Evolutionary conservation across 495 filamentous ascomycete species (phyloP).

Genomic region (Chaetomium fimeti): DNA sequence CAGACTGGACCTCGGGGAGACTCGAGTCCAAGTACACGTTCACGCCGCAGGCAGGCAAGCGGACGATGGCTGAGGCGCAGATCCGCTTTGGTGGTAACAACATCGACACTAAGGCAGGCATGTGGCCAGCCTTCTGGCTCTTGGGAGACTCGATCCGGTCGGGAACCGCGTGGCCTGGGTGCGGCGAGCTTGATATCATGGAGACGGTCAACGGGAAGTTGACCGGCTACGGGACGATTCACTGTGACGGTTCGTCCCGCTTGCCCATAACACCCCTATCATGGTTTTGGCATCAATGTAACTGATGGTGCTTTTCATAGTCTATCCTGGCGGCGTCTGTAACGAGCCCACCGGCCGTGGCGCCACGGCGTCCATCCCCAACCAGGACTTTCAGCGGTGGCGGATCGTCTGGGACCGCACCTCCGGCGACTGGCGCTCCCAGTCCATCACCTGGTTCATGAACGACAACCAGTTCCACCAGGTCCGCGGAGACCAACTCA

Average conservation of each 20-base stretch:
- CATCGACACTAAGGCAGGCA: constrained; percentile 43
- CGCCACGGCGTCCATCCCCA: constrained; percentile 34
- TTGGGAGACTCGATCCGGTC: constrained; percentile 46
- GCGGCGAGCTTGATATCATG: constrained; percentile 54
- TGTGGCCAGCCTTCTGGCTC: constrained; percentile 57
- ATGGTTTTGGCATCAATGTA: not conserved
- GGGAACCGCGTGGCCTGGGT: constrained; percentile 46
- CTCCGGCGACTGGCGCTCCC: constrained; percentile 37
- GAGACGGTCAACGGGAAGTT: constrained; percentile 49
- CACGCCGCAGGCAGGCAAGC: constrained; percentile 39
- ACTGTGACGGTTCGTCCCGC: constrained; percentile 38
- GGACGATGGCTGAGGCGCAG: constrained; percentile 44
- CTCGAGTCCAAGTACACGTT: constrained; percentile 49
- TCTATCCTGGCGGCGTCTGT: constrained; percentile 46
- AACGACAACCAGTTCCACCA: constrained; percentile 46
- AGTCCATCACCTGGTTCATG: constrained; percentile 51
- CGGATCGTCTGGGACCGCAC: constrained; percentile 46
- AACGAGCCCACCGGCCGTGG: constrained; percentile 47
- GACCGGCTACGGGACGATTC: constrained; percentile 48
- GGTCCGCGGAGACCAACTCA: constrained; percentile 40
- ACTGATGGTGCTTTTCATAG: not conserved
- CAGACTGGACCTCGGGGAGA: constrained; percentile 49
- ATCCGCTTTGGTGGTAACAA: constrained; percentile 46
- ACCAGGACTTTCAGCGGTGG: constrained; percentile 51
- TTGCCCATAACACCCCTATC: not conserved